Base-by-base conservation (phyloP, 2,329 filamentous ascomycete genomes). In the Cladorrhinum sp. region DNA sequence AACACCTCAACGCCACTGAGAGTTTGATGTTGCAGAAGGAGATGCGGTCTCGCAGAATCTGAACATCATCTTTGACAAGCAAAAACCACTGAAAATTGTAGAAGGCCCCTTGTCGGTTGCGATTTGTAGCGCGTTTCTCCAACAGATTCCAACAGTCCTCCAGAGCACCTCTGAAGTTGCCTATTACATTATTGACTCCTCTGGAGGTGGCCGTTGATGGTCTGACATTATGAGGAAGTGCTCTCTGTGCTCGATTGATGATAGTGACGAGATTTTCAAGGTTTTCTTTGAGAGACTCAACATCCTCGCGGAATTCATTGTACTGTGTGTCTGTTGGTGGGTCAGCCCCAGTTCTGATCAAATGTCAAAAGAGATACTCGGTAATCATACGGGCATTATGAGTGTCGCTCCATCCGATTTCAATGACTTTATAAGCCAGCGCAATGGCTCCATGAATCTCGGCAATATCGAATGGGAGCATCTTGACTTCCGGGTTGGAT, bases 31-130 rank as follows among this genome's bases (percentile, higher is more conserved):
- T 59, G 23, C 56, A 54, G 1, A 58, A 27, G 4, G 63, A 57
- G 27, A 65, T 63, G 36, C 63, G 63, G 50, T 65, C 63, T 13
- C 63, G 55, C 18, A 56, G 52, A 25, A 59, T 62, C 8, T 51
- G 20, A 16, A 65, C 49, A 8, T 65, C 63, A 25, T 65, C 61
- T 24, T 57, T 62, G 29, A 62, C 61, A 20, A 38, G 22, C 22
- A 65, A 25, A 27, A 55, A 57, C 61, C 61, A 65, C 20, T 53
- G 55, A 12, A 59, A 36, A 20, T 65, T 65, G 57, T 20, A 45
- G 1, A 57, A 2, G 20, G 63, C 50, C 6, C 61, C 61, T 10
- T 38, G 50, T 1, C 20, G 38, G 13, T 13, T n/a, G 2, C 49
- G 55, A 55, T 55, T 55, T 9, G 38, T 10, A 8, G 24, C 4